Base-by-base conservation (phyloP, 2,329 filamentous ascomycete genomes). In the Aspergillus japonicus region DNA sequence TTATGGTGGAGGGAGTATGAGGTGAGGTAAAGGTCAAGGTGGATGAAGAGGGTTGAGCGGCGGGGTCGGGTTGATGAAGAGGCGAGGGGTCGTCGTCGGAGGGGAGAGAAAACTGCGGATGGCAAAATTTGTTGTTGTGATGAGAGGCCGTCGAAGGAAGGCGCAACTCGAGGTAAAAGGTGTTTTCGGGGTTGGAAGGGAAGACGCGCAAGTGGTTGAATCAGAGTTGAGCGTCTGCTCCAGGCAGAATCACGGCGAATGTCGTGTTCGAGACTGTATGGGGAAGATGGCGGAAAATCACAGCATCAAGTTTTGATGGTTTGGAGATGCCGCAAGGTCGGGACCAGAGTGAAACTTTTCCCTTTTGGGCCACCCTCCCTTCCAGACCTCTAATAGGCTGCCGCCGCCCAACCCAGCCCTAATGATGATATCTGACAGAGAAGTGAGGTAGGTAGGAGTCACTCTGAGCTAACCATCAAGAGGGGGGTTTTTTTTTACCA, bases 221-320 rank as follows among this genome's bases (percentile, higher is more conserved):
- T 47, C 23, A 51, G 49, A 29, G 42, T 56, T 54, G 62, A 58
- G 52, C 56, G 58, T 73, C 74, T 76, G 74, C 74, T 69, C 74
- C 74, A 76, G 74, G 74, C 74, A 77, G 74, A 70, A 66, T 62
- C 60, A 64, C 51, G 58, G 64, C 58, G 54, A 57, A 59, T 50
- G 65, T 57, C 60, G 64, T 66, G 62, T 62, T 58, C 60, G 56
- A 60, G 58, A 59, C 42, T 57, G 33, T 58, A 19, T 35, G 49
- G 59, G 61, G 56, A 50, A 55, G 59, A 57, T 60, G 59, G 61
- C 56, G 49, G 63, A 60, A 64, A 65, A 58, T 61, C 63, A 64
- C 62, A 67, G 64, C 58, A 58, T 67, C 66, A 73, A 69, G 71
- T 70, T 74, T 73, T 65, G 69, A 65, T 69, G 59, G 60, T 66